These are phyloP conservation scores for Xylaria sp. DNA, from an alignment of 2,329 filamentous ascomycete species.

Conservation along the genomic window DNA sequence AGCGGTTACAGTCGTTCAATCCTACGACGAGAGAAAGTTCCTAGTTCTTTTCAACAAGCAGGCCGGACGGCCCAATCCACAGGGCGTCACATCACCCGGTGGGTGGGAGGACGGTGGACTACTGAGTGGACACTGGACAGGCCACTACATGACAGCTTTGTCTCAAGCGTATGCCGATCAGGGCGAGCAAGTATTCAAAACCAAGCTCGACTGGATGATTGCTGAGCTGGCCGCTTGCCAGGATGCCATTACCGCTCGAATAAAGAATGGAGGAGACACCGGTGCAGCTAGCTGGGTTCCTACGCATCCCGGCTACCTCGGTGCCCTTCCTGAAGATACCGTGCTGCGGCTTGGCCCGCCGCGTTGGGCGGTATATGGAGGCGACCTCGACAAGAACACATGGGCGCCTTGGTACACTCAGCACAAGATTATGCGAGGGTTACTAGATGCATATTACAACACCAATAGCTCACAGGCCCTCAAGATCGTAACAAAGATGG, in stretches of 20 bases:
- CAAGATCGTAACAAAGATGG: conserved; percentile 40
- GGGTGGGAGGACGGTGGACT: conserved; percentile 45
- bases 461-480: conserved; percentile 42
- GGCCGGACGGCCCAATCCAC: conserved; percentile 39
- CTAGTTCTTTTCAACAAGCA: conserved; percentile 43
- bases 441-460: conserved; percentile 44
- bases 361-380: conserved; percentile 42
- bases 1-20: no score
- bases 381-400: conserved; percentile 37
- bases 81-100: conserved; percentile 35
- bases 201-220: conserved; percentile 44
- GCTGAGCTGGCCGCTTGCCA: conserved; percentile 40
- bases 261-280: conserved; percentile 23
- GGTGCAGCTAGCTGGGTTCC: conserved; percentile 37
- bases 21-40: conserved; percentile 41
- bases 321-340: conserved; percentile 42
- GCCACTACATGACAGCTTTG: conserved; percentile 43
- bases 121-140: conserved; percentile 44
- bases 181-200: conserved; percentile 39
- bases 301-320: conserved; percentile 41
- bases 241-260: conserved; percentile 40
- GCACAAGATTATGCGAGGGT: conserved; percentile 43
- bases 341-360: conserved; percentile 42
- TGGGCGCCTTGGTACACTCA: conserved; percentile 45
- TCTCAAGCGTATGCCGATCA: conserved; percentile 43